phyloP scores from a whole-genome alignment of 805 yeast species.

The Hanseniaspora mollemarum region DNA sequence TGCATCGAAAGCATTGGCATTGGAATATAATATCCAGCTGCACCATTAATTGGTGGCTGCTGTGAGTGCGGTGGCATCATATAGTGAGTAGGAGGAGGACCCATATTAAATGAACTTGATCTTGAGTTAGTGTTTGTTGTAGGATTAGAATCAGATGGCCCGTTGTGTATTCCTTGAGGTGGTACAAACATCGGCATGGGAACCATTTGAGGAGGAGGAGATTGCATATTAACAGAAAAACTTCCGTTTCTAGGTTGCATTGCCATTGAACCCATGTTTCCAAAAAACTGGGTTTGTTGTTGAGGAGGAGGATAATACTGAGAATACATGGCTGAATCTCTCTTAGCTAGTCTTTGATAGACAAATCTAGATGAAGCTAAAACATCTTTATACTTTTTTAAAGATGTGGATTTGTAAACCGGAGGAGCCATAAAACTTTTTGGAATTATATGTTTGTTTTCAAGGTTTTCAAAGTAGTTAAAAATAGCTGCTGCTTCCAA shows the following conservation, averaged over 20 bases:
- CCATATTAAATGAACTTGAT: constrained; percentile 6
- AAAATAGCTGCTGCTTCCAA: not conserved
- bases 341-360: not conserved
- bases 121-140: not conserved
- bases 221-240: not conserved
- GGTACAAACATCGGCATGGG: constrained; percentile 8
- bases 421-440: constrained; percentile 9
- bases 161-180: not conserved
- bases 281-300: not conserved
- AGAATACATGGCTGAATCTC: not conserved
- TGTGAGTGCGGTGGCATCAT: not conserved
- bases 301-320: not conserved
- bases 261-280: not conserved
- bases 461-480: constrained; percentile 6
- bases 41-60: not conserved
- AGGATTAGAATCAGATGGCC: not conserved
- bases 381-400: constrained; percentile 7
- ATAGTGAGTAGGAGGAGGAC: not conserved
- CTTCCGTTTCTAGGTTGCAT: not conserved
- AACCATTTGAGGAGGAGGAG: constrained; percentile 4
- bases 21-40: constrained; percentile 6
- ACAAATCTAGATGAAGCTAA: constrained; percentile 1
- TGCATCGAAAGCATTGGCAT: constrained; percentile 13
- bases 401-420: not conserved
- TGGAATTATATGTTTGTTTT: constrained; percentile 5